Base-by-base conservation (phyloP, 2,329 filamentous ascomycete genomes). In the Alternaria rosae region DNA sequence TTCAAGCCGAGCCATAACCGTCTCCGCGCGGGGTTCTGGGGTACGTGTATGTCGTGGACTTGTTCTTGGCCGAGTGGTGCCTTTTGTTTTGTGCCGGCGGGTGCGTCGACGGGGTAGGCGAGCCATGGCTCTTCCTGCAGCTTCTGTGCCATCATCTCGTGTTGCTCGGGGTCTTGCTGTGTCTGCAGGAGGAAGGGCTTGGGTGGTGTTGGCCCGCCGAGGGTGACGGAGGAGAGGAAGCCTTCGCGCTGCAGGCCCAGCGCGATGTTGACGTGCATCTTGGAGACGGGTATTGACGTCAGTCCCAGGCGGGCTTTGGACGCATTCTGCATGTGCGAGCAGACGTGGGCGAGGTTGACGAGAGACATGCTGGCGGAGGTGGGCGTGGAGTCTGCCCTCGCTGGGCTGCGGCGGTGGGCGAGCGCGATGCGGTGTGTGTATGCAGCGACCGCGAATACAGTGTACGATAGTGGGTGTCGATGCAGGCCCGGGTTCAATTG, bases 251-350 rank as follows among this genome's bases (percentile, higher is more conserved):
- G 93, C 45, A 97, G 86, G 38, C 91, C 91, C 20, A 95, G 86
- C 54, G 88, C 86, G 15, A 97, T 84, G 45, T 83, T 84, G 65
- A 96, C 88, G 83, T 95, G 93, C 77, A 93, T 88, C 70, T 94
- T 94, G 52, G 88, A 90, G 82, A 91, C 90, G 47, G 90, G 89
- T 66, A 97, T 86, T 8, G 92, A 96, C 30, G 94, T 97, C 53
- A 97, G 85, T 69, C 91, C 92, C 0, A 97, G 88, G 1, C 91
- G 89, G n/a, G 92, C 92, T 74, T 89, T 89, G 59, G 91, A 91
- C 69, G 92, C 92, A 84, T 97, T 97, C 80, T 95, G 92, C 59
- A 97, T 86, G 83, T 97, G 93, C 69, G 93, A 93, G 85, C 92
- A 96, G 82, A 94, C 88, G 84, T 94, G 84, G 72, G 88, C 86